phyloP scores from a whole-genome alignment of 169 alveolate species.

The Theileria parva region DNA sequence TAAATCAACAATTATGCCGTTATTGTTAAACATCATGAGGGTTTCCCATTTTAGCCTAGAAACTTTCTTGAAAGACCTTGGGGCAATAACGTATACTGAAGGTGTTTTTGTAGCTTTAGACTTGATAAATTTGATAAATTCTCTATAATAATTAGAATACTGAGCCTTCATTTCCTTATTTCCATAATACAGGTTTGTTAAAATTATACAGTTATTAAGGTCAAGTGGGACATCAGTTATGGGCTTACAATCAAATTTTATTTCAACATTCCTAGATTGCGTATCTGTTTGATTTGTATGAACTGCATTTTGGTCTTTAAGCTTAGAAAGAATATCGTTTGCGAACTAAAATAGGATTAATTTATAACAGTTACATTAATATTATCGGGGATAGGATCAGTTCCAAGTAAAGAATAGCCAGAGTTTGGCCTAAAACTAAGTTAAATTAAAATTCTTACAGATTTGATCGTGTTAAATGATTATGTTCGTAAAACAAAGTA shows the following conservation, averaged over 20 bases:
- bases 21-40: constrained; percentile 52
- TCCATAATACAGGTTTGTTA: constrained; percentile 59
- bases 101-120: constrained; percentile 4
- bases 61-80: constrained; percentile 31
- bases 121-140: constrained; percentile 10
- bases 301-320: background rate
- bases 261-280: background rate
- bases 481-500: constrained; percentile 7
- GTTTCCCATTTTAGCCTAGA: constrained; percentile 51
- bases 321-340: constrained; percentile 2
- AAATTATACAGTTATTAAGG: constrained; percentile 4
- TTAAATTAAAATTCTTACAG: constrained; percentile 6
- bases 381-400: constrained; percentile 18
- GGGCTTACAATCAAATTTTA: constrained; percentile 13
- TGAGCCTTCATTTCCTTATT: constrained; percentile 27
- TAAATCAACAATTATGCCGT: constrained; percentile 51
- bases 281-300: background rate
- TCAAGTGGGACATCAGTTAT: constrained; percentile 5
- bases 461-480: background rate
- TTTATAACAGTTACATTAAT: background rate
- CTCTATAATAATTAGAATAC: constrained; percentile 12
- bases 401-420: constrained; percentile 1
- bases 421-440: constrained; percentile 1
- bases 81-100: constrained; percentile 48
- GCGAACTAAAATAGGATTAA: constrained; percentile 1